Percentiles rank a stretch among this genome's conserved stretches.
phyloP scores from a whole-genome alignment of 2,329 filamentous ascomycete species.

The Aspergillus tubingensis region DNA sequence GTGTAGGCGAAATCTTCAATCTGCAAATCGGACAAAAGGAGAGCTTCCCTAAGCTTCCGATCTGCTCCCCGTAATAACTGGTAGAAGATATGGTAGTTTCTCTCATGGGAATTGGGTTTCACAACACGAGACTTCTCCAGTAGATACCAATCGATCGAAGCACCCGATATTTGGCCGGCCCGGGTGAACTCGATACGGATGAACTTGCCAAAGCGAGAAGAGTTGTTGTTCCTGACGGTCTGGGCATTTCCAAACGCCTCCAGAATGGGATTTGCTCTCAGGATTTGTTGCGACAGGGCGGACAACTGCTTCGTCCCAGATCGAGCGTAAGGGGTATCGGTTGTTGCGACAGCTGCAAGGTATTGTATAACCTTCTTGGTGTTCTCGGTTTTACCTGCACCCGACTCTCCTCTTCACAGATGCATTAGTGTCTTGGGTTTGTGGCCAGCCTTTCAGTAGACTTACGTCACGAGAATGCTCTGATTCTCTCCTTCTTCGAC shows the following conservation, averaged over 20 bases:
- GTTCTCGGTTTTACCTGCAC: slow-evolving; percentile 97
- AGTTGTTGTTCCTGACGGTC: slow-evolving; percentile 97
- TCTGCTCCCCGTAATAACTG: slow-evolving; percentile 88
- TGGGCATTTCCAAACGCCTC: slow-evolving; percentile 98
- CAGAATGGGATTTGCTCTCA: slow-evolving; percentile 93
- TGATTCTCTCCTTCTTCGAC: slow-evolving; percentile 95
- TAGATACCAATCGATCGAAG: slow-evolving; percentile 98
- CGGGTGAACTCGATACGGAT: slow-evolving; percentile 94
- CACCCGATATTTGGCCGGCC: slow-evolving; percentile 85
- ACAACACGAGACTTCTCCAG: slow-evolving; percentile 98
- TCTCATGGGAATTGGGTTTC: slow-evolving; percentile 79
- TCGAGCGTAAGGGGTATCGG: slow-evolving; percentile 67
- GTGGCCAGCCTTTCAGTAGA: slow-evolving; percentile 13
- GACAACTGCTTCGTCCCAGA: slow-evolving; percentile 69
- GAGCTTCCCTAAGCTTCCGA: slow-evolving; percentile 68
- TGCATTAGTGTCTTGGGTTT: background rate
- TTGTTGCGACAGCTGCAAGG: slow-evolving; percentile 86
- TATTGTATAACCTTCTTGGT: slow-evolving; percentile 99
- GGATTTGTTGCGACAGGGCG: slow-evolving; percentile 92
- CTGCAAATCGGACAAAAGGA: slow-evolving; percentile 72
- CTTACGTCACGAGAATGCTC: slow-evolving; percentile 87
- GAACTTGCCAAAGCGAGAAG: slow-evolving; percentile 96
- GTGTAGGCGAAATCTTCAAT: slow-evolving; percentile 92
- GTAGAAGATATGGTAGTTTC: slow-evolving; percentile 98
- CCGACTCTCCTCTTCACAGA: slow-evolving; percentile 73